phyloP scores from a whole-genome alignment of 2,329 filamentous ascomycete genomes.

The Epichloe coenophiala region DNA sequence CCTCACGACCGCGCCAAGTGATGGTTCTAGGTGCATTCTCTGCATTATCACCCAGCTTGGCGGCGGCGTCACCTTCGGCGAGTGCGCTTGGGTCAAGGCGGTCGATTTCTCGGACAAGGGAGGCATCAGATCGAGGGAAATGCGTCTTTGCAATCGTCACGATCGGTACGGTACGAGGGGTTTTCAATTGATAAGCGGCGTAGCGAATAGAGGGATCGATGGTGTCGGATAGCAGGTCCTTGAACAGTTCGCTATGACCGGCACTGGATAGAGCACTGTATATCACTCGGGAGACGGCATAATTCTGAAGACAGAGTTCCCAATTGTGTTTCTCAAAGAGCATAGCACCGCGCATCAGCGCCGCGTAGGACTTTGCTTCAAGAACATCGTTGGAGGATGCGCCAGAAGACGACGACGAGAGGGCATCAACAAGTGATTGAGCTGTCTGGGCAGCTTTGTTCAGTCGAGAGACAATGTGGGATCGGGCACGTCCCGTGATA shows the following conservation, averaged over 20 bases:
- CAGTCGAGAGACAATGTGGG: constrained; percentile 79
- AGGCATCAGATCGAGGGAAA: constrained; percentile 53
- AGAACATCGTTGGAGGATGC: constrained; percentile 59
- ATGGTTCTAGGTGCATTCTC: constrained; percentile 58
- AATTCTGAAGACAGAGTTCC: constrained; percentile 63
- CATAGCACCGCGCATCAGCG: constrained; percentile 61
- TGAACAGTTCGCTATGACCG: constrained; percentile 58
- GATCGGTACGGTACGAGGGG: constrained; percentile 74
- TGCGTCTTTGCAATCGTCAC: constrained; percentile 64
- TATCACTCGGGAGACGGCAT: constrained; percentile 64
- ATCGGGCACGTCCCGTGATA: constrained; percentile 65
- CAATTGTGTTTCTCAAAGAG: constrained; percentile 82
- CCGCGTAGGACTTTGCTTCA: constrained; percentile 74
- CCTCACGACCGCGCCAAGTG: constrained; percentile 72
- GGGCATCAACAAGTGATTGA: constrained; percentile 48
- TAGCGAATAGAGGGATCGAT: constrained; percentile 91
- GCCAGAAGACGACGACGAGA: constrained; percentile 53
- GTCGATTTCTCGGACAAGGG: constrained; percentile 54
- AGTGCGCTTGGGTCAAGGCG: constrained; percentile 56
- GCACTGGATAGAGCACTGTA: constrained; percentile 61
- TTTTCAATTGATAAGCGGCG: constrained; percentile 81
- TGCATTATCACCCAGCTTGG: constrained; percentile 34
- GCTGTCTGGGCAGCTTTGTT: constrained; percentile 66
- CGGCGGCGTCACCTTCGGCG: constrained; percentile 35
- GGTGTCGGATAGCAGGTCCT: constrained; percentile 71